Evolutionary conservation across 257 asterid species (phyloP).

Genomic region (Nicotiana tabacum): DNA sequence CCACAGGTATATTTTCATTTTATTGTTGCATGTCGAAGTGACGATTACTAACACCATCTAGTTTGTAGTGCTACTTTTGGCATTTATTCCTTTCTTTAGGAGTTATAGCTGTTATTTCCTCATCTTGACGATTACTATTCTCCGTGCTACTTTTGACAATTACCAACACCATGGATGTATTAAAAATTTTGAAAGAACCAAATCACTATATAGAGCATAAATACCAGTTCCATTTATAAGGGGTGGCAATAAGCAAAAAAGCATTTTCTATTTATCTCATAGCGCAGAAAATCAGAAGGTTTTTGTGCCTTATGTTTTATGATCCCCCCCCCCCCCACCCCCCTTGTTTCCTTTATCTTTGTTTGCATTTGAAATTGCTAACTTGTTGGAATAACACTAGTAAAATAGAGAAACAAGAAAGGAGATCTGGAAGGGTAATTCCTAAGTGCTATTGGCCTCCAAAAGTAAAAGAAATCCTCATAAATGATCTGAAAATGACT

Average conservation of each 20-base stretch:
- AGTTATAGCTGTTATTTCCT: neutral
- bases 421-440: neutral
- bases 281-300: neutral
- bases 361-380: neutral
- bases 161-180: neutral
- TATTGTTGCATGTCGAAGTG: neutral
- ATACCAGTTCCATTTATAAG: neutral
- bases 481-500: neutral
- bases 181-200: neutral
- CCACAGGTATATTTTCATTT: constrained; percentile 51
- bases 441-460: neutral
- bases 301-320: neutral
- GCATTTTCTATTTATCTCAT: neutral
- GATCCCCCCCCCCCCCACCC: neutral
- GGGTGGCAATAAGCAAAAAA: neutral
- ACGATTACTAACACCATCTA: neutral
- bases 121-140: neutral
- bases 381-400: neutral
- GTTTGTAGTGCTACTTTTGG: neutral
- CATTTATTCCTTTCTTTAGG: neutral
- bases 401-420: neutral
- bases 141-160: too few relatives aligned
- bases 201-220: neutral
- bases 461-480: neutral
- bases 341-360: constrained; percentile 27